Evolutionary conservation across 805 yeast species (phyloP).

Genomic region (Saccharomycopsis sp.): DNA sequence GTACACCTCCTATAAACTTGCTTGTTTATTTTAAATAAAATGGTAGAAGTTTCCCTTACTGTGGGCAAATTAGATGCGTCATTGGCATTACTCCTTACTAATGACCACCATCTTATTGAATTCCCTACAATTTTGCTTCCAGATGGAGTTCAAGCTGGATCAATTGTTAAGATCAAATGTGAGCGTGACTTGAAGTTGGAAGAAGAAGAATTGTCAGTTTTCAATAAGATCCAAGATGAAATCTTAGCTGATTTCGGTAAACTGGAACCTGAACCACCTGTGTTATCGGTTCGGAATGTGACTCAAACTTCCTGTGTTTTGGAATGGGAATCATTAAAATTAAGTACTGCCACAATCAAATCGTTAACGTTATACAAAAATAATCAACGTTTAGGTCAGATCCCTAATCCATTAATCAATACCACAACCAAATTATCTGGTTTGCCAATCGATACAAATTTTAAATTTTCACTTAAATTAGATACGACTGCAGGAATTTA

Average conservation of each 20-base stretch:
- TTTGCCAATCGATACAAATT: conserved; percentile 76
- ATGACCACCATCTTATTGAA: conserved; percentile 90
- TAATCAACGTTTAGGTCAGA: conserved; percentile 62
- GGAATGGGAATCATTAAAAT: conserved; percentile 83
- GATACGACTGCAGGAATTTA: conserved; percentile 88
- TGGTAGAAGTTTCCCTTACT: conserved; percentile 88
- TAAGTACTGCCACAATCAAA: conserved; percentile 77
- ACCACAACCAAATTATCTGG: conserved; percentile 87
- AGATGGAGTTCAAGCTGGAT: conserved; percentile 84
- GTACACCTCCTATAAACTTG: too few species aligned
- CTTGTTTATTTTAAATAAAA: conserved; percentile 26
- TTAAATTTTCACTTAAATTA: conserved; percentile 70
- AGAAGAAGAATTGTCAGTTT: conserved; percentile 46
- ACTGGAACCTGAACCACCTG: conserved; percentile 64
- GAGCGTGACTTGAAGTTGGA: conserved; percentile 71
- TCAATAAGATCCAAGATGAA: conserved; percentile 62
- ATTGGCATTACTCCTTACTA: conserved; percentile 79
- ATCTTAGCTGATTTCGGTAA: conserved; percentile 69
- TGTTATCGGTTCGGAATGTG: conserved; percentile 60
- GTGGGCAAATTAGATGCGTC: conserved; percentile 97
- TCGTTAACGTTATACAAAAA: conserved; percentile 74
- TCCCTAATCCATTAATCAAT: conserved; percentile 75
- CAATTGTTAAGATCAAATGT: conserved; percentile 79
- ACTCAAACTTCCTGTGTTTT: conserved; percentile 94
- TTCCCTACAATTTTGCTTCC: conserved; percentile 94